Base-by-base conservation (phyloP, 768 basidiomycete genomes). In the Podaxis rugospora region DNA sequence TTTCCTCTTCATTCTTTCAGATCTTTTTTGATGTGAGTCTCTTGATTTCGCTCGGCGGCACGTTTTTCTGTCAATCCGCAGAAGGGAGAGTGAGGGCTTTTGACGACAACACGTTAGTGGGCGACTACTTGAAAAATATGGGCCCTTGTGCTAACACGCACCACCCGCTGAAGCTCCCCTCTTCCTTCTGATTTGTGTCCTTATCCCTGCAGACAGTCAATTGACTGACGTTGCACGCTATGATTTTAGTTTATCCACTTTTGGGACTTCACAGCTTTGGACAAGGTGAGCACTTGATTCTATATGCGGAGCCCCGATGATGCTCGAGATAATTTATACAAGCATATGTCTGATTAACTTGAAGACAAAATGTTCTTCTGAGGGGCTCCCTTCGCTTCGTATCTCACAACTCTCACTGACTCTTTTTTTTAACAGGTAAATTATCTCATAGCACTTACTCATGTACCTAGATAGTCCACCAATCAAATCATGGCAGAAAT, bases 331-430 rank as follows among this genome's bases (percentile, higher is more conserved):
- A 71, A 59, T 51, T 51, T 71, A 74, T 76, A 87, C 86, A 88
- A 88, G 86, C 86, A 88, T 88, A 87, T 87, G 85, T 87, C 86
- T 83, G 83, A 87, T 67, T 73, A 70, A 63, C 79, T 87, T 83
- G 81, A 75, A 85, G 85, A 86, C 73, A 69, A 59, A 18, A 75
- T 72, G 64, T 75, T 74, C 71, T 67, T 69, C 83, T 86, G 84
- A 85, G 80, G 74, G 68, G 62, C 61, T 61, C 50, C 32, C 32
- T 53, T 37, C 49, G 3, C 25, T 44, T 10, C 46, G n/a, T 25
- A 18, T 14, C 10, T 10, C 21, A 13, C 21, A n/a, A 2, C 18
- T 25, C 28, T 37, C 47, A n/a, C 59, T 54, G 52, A 53, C n/a
- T 49, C 18, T n/a, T 36, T 42, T 36, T 42, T 18, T 5, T 13